Evolutionary conservation across 2,329 filamentous ascomycete genomes (phyloP).

Genomic region (Phaeosphaeriaceae sp.): DNA sequence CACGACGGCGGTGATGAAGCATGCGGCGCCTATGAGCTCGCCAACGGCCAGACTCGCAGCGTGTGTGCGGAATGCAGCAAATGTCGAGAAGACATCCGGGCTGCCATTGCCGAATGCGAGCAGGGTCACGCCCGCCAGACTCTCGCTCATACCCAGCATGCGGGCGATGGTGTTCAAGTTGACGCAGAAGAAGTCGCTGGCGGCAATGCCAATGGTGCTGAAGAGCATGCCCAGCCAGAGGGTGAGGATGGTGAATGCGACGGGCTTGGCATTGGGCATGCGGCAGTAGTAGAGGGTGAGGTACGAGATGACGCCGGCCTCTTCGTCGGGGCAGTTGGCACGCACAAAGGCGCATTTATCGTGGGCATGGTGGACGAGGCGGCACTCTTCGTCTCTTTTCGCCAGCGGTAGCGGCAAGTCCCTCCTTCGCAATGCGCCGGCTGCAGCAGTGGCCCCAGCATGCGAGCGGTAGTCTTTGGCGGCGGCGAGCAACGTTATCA

Average conservation of each 20-base stretch:
- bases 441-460: neutral
- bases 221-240: conserved; percentile 90
- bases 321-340: conserved; percentile 83
- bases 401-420: conserved; percentile 31
- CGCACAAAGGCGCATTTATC: conserved; percentile 90
- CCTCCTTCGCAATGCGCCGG: conserved; percentile 21
- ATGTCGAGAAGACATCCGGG: conserved; percentile 97
- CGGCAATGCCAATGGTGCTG: conserved; percentile 95
- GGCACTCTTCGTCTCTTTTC: conserved; percentile 66
- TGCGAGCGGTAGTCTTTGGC: conserved; percentile 21
- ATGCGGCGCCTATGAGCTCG: conserved; percentile 91
- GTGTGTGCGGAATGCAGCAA: conserved; percentile 96
- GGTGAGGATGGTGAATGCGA: conserved; percentile 81
- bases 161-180: conserved; percentile 92
- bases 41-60: conserved; percentile 97
- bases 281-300: conserved; percentile 89
- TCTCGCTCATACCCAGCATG: conserved; percentile 92
- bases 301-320: conserved; percentile 89
- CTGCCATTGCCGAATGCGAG: conserved; percentile 97
- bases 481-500: conserved; percentile 39
- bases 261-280: conserved; percentile 69
- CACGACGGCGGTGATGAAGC: conserved; percentile 96
- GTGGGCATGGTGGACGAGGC: conserved; percentile 73
- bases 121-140: conserved; percentile 94
- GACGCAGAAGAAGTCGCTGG: conserved; percentile 97